Percentiles rank a stretch among this genome's conserved stretches.
phyloP scores from a whole-genome alignment of 257 asterid genomes.

The Prunella vulgaris region DNA sequence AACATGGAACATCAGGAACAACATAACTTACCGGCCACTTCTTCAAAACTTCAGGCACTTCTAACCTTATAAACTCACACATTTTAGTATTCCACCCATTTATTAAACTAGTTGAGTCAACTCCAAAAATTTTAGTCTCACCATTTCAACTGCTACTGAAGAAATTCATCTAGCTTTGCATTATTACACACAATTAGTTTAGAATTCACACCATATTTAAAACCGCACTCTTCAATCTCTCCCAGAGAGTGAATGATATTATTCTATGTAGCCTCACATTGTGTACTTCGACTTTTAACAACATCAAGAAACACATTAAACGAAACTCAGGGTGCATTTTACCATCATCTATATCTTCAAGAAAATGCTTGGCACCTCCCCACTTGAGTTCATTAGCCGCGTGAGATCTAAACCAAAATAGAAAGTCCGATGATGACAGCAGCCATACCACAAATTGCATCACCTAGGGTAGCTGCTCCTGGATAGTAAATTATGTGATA shows the following conservation, averaged over 20 bases:
- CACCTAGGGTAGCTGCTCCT: constrained; percentile 42
- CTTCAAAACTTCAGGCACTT: constrained; percentile 23
- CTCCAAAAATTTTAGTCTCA: constrained; percentile 52
- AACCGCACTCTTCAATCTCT: constrained; percentile 28
- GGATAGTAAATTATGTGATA: too few species aligned
- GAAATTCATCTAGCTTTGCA: constrained; percentile 33
- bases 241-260: constrained; percentile 61
- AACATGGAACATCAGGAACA: too few species aligned
- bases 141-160: constrained; percentile 47
- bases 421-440: constrained; percentile 36
- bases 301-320: constrained; percentile 57
- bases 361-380: constrained; percentile 56
- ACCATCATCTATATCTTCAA: neutral
- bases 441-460: constrained; percentile 60
- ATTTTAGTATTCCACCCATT: constrained; percentile 70
- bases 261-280: constrained; percentile 57
- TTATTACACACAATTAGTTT: constrained; percentile 16
- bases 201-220: constrained; percentile 12
- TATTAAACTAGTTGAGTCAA: constrained; percentile 44
- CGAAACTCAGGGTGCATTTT: constrained; percentile 65
- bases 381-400: constrained; percentile 46
- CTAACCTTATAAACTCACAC: constrained; percentile 48
- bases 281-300: constrained; percentile 43
- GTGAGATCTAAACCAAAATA: constrained; percentile 65
- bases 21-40: constrained; percentile 39